Evolutionary conservation across 73 alveolate genomes (phyloP).

Genomic region (Tetrahymena thermophila): DNA sequence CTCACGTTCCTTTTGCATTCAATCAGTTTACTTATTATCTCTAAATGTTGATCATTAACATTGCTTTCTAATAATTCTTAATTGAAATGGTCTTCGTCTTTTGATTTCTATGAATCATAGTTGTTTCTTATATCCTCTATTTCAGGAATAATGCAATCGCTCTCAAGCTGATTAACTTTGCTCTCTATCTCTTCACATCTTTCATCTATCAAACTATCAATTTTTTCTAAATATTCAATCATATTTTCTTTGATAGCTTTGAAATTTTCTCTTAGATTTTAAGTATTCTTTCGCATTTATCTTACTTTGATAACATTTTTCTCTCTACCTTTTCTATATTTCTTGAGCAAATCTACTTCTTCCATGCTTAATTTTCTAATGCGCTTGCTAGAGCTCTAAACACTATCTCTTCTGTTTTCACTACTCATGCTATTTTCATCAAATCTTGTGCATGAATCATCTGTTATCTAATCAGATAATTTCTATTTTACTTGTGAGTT

Average conservation of each 20-base stretch:
- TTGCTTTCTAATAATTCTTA: neutral
- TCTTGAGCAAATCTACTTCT: neutral
- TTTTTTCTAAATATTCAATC: neutral
- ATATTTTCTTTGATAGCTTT: neutral
- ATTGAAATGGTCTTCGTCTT: neutral
- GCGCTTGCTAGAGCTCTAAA: neutral
- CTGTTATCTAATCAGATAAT: neutral
- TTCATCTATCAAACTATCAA: neutral
- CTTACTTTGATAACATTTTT: neutral
- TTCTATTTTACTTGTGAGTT: neutral
- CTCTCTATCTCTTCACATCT: neutral
- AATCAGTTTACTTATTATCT: neutral
- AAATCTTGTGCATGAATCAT: neutral
- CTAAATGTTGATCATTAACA: neutral
- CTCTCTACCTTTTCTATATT: neutral
- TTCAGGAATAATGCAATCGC: neutral
- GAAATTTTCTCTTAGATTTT: neutral
- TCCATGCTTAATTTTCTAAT: neutral
- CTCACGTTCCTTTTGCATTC: neutral
- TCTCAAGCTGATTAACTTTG: neutral
- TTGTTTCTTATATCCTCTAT: neutral
- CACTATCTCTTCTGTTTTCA: neutral
- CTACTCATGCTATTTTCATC: neutral
- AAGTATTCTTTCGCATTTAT: neutral
- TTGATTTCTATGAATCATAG: neutral